Percentiles rank a stretch among this genome's conserved stretches.
These are phyloP conservation scores for Mortierella sp. DNA, from an alignment of 371 early-diverging fungal species.

Conservation along the genomic window DNA sequence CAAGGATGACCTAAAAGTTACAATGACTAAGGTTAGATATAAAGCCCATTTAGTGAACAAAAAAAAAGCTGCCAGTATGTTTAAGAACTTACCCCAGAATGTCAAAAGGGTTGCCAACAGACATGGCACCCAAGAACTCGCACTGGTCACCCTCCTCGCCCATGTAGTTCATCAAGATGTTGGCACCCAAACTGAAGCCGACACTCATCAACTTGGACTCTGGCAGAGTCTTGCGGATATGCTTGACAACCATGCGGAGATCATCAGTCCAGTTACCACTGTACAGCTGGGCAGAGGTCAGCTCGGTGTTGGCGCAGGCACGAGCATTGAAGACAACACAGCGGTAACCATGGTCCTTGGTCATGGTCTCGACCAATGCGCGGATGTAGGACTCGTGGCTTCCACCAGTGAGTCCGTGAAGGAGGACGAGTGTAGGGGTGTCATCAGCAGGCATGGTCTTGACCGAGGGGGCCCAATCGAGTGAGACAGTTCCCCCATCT, in stretches of 20 bases:
- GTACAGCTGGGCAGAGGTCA: conserved; percentile 86
- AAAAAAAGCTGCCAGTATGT: neutral
- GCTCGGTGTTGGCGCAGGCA: conserved; percentile 84
- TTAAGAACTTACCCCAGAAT: conserved; percentile 62
- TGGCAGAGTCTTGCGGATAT: conserved; percentile 70
- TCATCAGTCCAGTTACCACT: conserved; percentile 90
- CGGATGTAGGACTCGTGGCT: conserved; percentile 90
- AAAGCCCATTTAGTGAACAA: neutral
- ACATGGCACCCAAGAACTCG: conserved; percentile 80
- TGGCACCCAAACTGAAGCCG: conserved; percentile 94
- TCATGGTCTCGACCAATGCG: conserved; percentile 74
- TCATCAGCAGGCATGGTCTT: conserved; percentile 64
- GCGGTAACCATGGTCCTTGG: conserved; percentile 70
- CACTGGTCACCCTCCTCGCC: conserved; percentile 88
- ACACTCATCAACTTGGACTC: conserved; percentile 79
- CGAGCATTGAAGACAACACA: conserved; percentile 91
- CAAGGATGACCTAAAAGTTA: conserved; percentile 46
- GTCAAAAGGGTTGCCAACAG: conserved; percentile 92
- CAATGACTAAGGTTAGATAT: neutral
- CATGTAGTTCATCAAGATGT: conserved; percentile 91
- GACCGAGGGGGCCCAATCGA: conserved; percentile 88
- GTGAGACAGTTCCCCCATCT: conserved; percentile 89
- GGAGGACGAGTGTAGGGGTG: conserved; percentile 78
- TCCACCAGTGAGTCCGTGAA: conserved; percentile 95
- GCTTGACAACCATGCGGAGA: conserved; percentile 70